These are phyloP conservation scores for Gymnopus androsaceus DNA, from an alignment of 1,284 basidiomycete genomes.

Conservation along the genomic window DNA sequence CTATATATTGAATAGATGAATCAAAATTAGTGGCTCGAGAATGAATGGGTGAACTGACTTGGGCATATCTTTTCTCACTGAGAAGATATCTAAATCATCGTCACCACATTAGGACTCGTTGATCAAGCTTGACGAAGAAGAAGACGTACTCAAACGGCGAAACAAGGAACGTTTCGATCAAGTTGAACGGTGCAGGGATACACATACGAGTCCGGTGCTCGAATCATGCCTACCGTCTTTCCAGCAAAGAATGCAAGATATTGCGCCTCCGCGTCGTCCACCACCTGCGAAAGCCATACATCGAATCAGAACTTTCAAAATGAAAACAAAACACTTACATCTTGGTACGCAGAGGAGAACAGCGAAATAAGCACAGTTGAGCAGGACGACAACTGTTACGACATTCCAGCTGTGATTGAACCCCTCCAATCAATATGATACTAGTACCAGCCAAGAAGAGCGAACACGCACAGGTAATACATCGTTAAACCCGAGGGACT, in stretches of 20 bases:
- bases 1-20: constrained; percentile 22
- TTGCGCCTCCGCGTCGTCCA: constrained; percentile 71
- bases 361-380: constrained; percentile 95
- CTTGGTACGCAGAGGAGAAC: constrained; percentile 88
- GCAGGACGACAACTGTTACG: constrained; percentile 81
- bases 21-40: not conserved
- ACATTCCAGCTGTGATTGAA: constrained; percentile 72
- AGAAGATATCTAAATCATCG: constrained; percentile 40
- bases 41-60: constrained; percentile 35
- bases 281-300: constrained; percentile 46
- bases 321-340: constrained; percentile 52
- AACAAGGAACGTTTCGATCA: constrained; percentile 80
- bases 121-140: not conserved
- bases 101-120: constrained; percentile 22
- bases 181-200: constrained; percentile 83
- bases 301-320: not conserved
- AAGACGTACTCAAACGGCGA: constrained; percentile 80
- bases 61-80: constrained; percentile 53
- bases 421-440: constrained; percentile 1
- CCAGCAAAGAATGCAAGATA: constrained; percentile 87
- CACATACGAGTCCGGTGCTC: constrained; percentile 80
- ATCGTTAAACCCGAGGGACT: constrained; percentile 74
- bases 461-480: constrained; percentile 72
- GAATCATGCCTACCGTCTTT: constrained; percentile 81
- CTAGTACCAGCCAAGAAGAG: constrained; percentile 2